phyloP scores from a whole-genome alignment of 139 green algal species.

The Marvania coccoides region DNA sequence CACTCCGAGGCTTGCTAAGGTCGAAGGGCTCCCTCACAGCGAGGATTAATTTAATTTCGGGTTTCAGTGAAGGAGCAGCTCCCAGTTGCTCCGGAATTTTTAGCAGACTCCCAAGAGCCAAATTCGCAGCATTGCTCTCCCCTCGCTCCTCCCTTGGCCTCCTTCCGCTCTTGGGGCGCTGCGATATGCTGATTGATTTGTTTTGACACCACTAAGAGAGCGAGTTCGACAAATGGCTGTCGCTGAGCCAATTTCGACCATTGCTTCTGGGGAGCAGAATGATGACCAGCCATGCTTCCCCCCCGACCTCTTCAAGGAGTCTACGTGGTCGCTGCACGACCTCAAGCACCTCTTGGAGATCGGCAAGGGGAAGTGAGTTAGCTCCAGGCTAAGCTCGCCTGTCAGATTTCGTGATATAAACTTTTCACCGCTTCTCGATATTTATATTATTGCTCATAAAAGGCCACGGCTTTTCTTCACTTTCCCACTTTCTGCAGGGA shows the following conservation, averaged over 20 bases:
- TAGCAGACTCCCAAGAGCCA: too few species aligned
- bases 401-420: neutral
- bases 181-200: neutral
- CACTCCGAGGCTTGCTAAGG: too few species aligned
- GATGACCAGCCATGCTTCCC: neutral
- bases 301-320: conserved; percentile 3
- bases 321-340: conserved; percentile 19
- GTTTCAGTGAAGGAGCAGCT: too few species aligned
- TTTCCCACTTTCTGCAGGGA: conserved; percentile 14
- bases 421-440: neutral
- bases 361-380: conserved; percentile 48
- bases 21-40: too few species aligned
- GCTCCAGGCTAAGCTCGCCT: neutral
- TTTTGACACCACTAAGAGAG: neutral
- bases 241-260: neutral
- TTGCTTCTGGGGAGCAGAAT: neutral
- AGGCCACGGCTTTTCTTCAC: neutral
- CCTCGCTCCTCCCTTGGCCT: neutral
- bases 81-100: too few species aligned
- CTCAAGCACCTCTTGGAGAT: conserved; percentile 39
- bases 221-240: neutral
- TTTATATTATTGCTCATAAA: neutral
- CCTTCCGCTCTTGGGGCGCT: neutral
- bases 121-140: neutral
- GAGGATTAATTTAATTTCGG: too few species aligned